Evolutionary conservation across 805 yeast species (phyloP).

Genomic region (Teunomyces panamensis): DNA sequence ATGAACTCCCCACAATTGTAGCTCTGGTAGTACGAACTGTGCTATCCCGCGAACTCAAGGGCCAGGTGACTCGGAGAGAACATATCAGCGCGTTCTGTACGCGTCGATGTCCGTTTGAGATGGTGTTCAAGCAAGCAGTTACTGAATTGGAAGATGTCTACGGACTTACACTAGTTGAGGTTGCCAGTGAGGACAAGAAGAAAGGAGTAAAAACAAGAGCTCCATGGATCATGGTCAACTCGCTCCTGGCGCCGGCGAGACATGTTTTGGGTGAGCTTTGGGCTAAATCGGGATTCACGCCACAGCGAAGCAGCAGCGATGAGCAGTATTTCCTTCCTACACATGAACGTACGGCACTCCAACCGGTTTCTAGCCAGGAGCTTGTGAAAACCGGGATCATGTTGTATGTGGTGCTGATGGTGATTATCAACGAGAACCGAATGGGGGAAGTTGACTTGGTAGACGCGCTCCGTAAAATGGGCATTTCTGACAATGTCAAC

Average conservation of each 20-base stretch:
- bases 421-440: slow-evolving; percentile 32
- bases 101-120: slow-evolving; percentile 6
- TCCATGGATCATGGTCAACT: slow-evolving; percentile 20
- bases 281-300: slow-evolving; percentile 4
- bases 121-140: slow-evolving; percentile 14
- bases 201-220: slow-evolving; percentile 4
- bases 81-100: slow-evolving; percentile 9
- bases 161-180: slow-evolving; percentile 25
- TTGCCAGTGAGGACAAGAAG: slow-evolving; percentile 7
- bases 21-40: slow-evolving; percentile 14
- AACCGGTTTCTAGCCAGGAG: slow-evolving; percentile 24
- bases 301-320: slow-evolving; percentile 5
- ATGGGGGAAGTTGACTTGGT: slow-evolving; percentile 25
- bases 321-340: slow-evolving; percentile 23
- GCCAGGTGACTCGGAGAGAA: slow-evolving; percentile 22
- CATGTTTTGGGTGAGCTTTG: slow-evolving; percentile 26
- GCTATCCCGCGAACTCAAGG: slow-evolving; percentile 19
- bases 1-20: slow-evolving; percentile 8
- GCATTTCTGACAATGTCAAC: slow-evolving; percentile 13
- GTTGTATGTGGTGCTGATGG: slow-evolving; percentile 24
- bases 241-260: slow-evolving; percentile 18
- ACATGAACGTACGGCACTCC: slow-evolving; percentile 10
- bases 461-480: slow-evolving; percentile 17
- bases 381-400: slow-evolving; percentile 30
- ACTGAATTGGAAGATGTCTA: slow-evolving; percentile 20